Evolutionary conservation across 2,329 filamentous ascomycete genomes (phyloP).

Genomic region (Apiospora arundinis): DNA sequence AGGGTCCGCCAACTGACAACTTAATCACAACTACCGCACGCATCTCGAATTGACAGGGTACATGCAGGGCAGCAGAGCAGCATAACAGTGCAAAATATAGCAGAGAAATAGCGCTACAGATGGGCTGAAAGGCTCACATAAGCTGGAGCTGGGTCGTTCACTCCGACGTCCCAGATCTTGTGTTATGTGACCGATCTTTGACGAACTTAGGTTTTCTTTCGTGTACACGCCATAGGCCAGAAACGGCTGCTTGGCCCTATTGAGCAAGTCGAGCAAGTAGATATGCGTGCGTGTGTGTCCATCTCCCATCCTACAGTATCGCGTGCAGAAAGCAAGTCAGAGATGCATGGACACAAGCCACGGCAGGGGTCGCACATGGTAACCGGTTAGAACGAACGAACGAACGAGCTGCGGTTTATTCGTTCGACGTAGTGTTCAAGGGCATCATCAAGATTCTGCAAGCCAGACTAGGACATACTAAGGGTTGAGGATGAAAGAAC

Average conservation of each 20-base stretch:
- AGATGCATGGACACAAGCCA: constrained; percentile 38
- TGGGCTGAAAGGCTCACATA: constrained; percentile 41
- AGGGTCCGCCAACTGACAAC: constrained; percentile 28
- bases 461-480: neutral
- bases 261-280: neutral
- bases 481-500: neutral
- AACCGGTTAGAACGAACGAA: neutral
- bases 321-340: constrained; percentile 33
- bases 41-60: no score
- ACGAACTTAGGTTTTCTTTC: neutral
- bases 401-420: neutral
- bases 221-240: constrained; percentile 6
- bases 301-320: constrained; percentile 15
- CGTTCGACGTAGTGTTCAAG: neutral
- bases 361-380: constrained; percentile 34
- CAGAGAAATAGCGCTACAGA: neutral
- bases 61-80: no score
- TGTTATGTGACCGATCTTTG: constrained; percentile 51
- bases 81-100: no score
- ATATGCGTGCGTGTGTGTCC: constrained; percentile 2
- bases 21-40: neutral
- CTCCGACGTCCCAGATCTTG: constrained; percentile 54
- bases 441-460: neutral
- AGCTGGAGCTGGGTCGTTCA: constrained; percentile 30
- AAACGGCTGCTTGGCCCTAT: neutral